phyloP scores from a whole-genome alignment of 73 alveolate genomes.

The Tetrahymena thermophila region DNA sequence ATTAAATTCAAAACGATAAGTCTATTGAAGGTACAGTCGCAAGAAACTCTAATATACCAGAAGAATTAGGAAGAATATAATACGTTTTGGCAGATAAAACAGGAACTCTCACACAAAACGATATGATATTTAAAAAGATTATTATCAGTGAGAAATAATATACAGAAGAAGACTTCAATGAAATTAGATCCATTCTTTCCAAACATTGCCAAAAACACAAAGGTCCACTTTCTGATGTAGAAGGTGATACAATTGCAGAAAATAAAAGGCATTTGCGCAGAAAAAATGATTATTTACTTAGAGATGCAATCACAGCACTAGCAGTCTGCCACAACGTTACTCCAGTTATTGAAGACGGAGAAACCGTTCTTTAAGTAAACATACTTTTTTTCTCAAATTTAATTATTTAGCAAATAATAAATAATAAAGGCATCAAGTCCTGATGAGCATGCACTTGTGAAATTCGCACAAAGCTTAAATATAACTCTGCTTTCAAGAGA shows the following conservation, averaged over 20 bases:
- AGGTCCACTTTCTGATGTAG: conserved; percentile 7
- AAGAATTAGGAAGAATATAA: conserved; percentile 84
- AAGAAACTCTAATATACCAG: conserved; percentile 87
- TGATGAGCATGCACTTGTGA: conserved; percentile 84
- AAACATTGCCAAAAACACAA: conserved; percentile 28
- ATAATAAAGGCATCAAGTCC: conserved; percentile 70
- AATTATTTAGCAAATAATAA: background rate
- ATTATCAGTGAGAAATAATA: conserved; percentile 46
- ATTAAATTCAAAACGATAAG: conserved; percentile 58
- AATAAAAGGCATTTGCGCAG: background rate
- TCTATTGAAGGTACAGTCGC: conserved; percentile 82
- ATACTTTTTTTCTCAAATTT: background rate
- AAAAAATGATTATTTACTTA: conserved; percentile 48
- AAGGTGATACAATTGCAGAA: conserved; percentile 5
- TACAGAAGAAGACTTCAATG: conserved; percentile 49
- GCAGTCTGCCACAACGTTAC: conserved; percentile 77
- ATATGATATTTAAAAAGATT: conserved; percentile 73
- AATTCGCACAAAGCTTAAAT: conserved; percentile 68
- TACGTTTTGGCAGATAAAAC: conserved; percentile 82
- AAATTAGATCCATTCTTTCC: conserved; percentile 32
- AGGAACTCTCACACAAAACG: conserved; percentile 86
- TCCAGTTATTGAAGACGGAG: conserved; percentile 51
- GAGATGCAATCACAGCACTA: conserved; percentile 64
- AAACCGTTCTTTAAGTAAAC: background rate
- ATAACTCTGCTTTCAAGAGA: conserved; percentile 51